Base-by-base conservation (phyloP, 805 yeast species). In the Schizosaccharomyces japonicus region DNA sequence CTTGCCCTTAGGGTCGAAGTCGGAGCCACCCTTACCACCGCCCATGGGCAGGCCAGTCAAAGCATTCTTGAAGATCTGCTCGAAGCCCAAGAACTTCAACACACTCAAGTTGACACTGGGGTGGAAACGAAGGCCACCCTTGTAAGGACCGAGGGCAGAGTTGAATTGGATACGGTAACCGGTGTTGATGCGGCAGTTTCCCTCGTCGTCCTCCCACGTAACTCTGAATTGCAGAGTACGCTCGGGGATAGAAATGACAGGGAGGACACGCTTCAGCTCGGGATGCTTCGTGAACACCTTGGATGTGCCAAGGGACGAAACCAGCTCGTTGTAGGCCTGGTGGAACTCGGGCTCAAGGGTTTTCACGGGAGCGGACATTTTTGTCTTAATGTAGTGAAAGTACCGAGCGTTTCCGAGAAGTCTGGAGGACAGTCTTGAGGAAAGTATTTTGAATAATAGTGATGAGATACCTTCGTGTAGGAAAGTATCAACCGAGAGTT, bases 21-120 rank as follows among this genome's bases (percentile, higher is more conserved):
- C 95, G 52, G 94, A 72, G 66, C 98, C 98, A 75, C 98, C 98
- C 66, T 87, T 87, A 69, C 94, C 98, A 71, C 98, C 98, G 65
- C 98, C 98, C 80, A 87, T 85, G 75, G 78, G 74, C 58, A 85
- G 74, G 60, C 96, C 96, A 58, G 98, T 87, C 60, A 87, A 72
- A 47, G 98, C 96, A 63, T 87, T 87, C 75, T 87, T 87, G 76
- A 87, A 90, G 66, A 84, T 84, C 70, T 87, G 98, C 72, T 87
- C 98, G 66, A 82, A 87, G 60, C 96, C 98, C 61, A 87, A 73
- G 69, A 87, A 87, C 71, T 87, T 87, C 63, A 87, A 75, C 65
- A 87, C 82, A 50, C 95, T 83, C 60, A 87, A 72, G 69, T 85
- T 90, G 58, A 87, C 98, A 49, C 93, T 71, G 60, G 95, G 95